These are phyloP conservation scores for Backusella westeae DNA, from an alignment of 192 early-diverging fungal species.

Conservation along the genomic window DNA sequence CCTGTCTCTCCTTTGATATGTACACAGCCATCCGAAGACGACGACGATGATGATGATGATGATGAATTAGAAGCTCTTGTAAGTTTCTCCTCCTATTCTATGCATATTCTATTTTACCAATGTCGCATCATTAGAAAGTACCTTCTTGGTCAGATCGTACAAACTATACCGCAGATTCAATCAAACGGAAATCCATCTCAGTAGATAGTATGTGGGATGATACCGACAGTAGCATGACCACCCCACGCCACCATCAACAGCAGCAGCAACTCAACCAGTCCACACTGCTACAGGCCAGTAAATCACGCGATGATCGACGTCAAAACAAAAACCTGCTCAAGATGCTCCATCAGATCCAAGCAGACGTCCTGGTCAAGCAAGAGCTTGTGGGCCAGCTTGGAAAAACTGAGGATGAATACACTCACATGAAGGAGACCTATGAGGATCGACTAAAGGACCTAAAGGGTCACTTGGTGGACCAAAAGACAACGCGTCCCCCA, in stretches of 20 bases:
- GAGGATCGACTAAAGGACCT: slow-evolving; percentile 63
- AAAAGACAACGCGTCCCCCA: not conserved
- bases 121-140: slow-evolving; percentile 17
- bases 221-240: slow-evolving; percentile 21
- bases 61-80: slow-evolving; percentile 29
- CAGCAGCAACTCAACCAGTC: not conserved
- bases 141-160: slow-evolving; percentile 32
- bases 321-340: slow-evolving; percentile 23
- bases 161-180: not conserved
- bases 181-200: slow-evolving; percentile 24
- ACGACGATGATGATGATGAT: slow-evolving; percentile 4
- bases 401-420: slow-evolving; percentile 48
- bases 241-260: not conserved
- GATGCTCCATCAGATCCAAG: slow-evolving; percentile 56
- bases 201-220: slow-evolving; percentile 21
- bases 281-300: not conserved
- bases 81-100: not conserved
- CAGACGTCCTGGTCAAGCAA: slow-evolving; percentile 50
- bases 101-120: not conserved
- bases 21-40: not conserved
- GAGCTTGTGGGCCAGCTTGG: slow-evolving; percentile 54
- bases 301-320: not conserved
- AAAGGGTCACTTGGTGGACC: slow-evolving; percentile 41
- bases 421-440: slow-evolving; percentile 53
- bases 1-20: not conserved